phyloP scores from a whole-genome alignment of 495 filamentous ascomycete species.

The Podospora bellae-mahoneyi region DNA sequence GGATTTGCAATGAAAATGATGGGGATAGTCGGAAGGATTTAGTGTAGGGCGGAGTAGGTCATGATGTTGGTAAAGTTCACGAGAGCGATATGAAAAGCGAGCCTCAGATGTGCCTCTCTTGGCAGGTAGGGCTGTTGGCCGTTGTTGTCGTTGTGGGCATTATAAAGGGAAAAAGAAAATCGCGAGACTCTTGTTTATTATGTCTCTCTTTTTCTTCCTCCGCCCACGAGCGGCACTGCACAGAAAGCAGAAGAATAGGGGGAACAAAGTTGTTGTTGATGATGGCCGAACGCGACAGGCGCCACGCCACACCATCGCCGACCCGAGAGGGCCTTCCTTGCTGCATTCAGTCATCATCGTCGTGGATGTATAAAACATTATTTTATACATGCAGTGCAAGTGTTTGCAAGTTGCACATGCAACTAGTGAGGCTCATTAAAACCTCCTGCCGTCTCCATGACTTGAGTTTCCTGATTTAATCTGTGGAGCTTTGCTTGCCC shows the following conservation, averaged over 20 bases:
- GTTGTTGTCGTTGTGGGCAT: not conserved
- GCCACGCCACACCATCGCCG: not conserved
- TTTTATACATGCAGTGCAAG: no score
- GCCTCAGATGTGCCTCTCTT: not conserved
- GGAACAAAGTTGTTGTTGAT: not conserved
- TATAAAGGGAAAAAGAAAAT: not conserved
- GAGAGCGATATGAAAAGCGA: not conserved
- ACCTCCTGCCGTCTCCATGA: not conserved
- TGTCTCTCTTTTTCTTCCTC: not conserved
- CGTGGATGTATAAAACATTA: not conserved
- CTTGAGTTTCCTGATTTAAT: not conserved
- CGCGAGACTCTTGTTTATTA: not conserved
- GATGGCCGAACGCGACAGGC: not conserved
- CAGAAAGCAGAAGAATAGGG: not conserved
- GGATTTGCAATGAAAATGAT: not conserved
- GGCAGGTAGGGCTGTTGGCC: not conserved
- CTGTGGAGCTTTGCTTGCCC: not conserved
- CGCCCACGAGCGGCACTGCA: not conserved
- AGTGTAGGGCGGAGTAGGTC: not conserved
- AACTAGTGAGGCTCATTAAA: not conserved
- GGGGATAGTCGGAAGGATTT: not conserved
- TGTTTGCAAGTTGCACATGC: not conserved
- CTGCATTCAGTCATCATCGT: not conserved
- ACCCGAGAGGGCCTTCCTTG: not conserved
- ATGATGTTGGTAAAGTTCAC: not conserved